A percentile compares a stretch with the other conserved stretches of the same genome.
These are phyloP conservation scores for Colletotrichum tabaci DNA, from an alignment of 2,329 filamentous ascomycete species.

Conservation along the genomic window DNA sequence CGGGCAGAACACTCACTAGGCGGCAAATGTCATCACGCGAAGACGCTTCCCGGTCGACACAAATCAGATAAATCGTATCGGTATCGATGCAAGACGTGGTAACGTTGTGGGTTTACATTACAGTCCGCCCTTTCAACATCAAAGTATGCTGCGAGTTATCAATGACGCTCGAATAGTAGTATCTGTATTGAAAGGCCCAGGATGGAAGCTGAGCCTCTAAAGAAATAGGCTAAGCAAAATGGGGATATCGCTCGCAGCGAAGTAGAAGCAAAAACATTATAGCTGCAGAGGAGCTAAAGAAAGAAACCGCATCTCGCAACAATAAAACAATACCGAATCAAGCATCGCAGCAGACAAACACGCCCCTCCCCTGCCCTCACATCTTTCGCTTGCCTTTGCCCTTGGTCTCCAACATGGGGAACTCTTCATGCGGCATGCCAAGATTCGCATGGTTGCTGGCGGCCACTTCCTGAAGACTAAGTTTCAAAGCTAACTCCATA, in stretches of 20 bases:
- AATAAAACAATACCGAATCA: neutral
- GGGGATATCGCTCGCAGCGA: neutral
- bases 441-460: constrained; percentile 49
- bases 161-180: neutral
- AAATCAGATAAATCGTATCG: neutral
- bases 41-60: neutral
- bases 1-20: too few species aligned
- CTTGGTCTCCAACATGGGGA: constrained; percentile 56
- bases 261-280: constrained; percentile 8
- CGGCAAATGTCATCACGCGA: too few species aligned
- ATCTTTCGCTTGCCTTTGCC: constrained; percentile 62
- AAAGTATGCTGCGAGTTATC: neutral
- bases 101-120: neutral
- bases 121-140: neutral
- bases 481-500: constrained; percentile 70
- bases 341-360: constrained; percentile 26
- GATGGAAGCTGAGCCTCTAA: neutral
- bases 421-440: constrained; percentile 52
- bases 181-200: neutral
- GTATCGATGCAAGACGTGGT: neutral
- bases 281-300: constrained; percentile 13
- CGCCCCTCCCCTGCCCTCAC: constrained; percentile 10
- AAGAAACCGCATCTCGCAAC: neutral
- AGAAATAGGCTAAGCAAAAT: neutral
- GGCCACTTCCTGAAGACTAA: constrained; percentile 56